phyloP scores from a whole-genome alignment of 2,329 filamentous ascomycete species.

The Bipolaris cookei region DNA sequence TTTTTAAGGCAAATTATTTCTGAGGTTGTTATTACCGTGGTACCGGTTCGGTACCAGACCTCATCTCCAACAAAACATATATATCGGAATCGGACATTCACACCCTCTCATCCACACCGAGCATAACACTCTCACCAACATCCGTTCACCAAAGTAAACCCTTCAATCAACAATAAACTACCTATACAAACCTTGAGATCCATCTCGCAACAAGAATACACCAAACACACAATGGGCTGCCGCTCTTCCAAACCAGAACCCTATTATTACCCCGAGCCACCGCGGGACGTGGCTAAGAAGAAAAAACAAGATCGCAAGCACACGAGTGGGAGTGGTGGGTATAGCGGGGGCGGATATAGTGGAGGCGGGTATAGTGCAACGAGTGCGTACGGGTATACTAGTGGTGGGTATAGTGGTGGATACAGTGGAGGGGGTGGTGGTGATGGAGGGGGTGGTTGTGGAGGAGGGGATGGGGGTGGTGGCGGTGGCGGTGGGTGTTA shows the following conservation, averaged over 20 bases:
- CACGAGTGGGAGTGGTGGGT: too few relatives aligned
- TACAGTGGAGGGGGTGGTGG: slow-evolving; percentile 19
- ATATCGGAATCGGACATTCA: too few relatives aligned
- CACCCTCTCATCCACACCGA: too few relatives aligned
- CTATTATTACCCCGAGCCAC: slow-evolving; percentile 18
- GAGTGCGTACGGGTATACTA: not conserved
- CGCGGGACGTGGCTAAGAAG: slow-evolving; percentile 5
- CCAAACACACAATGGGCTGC: slow-evolving; percentile 25
- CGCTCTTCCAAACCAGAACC: slow-evolving; percentile 21
- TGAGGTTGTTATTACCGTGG: too few relatives aligned
- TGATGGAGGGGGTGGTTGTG: slow-evolving; percentile 14
- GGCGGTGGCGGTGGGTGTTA: slow-evolving; percentile 10
- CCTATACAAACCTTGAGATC: not conserved
- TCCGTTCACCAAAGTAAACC: not conserved
- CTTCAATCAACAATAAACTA: not conserved
- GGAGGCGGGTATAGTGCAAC: not conserved
- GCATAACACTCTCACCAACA: too few relatives aligned
- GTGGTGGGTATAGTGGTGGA: slow-evolving; percentile 6
- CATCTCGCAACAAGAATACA: too few relatives aligned
- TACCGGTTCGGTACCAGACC: too few relatives aligned
- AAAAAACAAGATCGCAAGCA: not conserved
- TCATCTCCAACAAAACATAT: too few relatives aligned
- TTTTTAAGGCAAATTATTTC: too few relatives aligned
- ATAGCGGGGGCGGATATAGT: not conserved
- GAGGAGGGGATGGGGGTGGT: not conserved